Evolutionary conservation across 2,329 filamentous ascomycete species (phyloP).

Genomic region (Myriosclerotinia duriaeana): DNA sequence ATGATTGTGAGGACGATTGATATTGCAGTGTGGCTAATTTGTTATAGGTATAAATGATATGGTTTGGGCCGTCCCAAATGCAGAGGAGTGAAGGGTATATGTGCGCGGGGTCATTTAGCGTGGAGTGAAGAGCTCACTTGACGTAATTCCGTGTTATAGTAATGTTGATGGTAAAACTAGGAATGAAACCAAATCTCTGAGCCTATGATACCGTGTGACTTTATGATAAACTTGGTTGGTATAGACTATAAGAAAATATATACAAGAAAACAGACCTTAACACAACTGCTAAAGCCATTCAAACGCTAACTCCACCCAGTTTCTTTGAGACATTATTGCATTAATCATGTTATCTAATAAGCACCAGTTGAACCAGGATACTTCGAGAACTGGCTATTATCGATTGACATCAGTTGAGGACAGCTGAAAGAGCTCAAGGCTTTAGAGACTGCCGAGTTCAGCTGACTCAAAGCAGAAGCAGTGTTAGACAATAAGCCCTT

Average conservation of each 20-base stretch:
- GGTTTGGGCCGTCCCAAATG: background rate
- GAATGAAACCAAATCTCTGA: too few relatives aligned
- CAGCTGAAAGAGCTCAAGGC: constrained; percentile 14
- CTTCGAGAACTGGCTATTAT: constrained; percentile 20
- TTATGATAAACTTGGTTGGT: background rate
- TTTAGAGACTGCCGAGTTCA: constrained; percentile 18
- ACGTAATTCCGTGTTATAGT: background rate
- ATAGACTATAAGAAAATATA: background rate
- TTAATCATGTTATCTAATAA: constrained; percentile 3
- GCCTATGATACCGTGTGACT: too few relatives aligned
- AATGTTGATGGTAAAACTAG: background rate
- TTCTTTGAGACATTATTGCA: background rate
- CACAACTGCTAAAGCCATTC: background rate
- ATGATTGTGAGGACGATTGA: background rate
- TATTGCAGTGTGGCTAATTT: background rate
- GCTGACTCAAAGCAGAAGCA: constrained; percentile 40
- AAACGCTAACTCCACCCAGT: background rate
- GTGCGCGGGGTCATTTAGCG: too few relatives aligned
- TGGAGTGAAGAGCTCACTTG: too few relatives aligned
- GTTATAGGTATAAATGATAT: background rate
- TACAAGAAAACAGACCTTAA: background rate
- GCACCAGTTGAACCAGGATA: constrained; percentile 24
- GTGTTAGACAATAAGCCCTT: constrained; percentile 41
- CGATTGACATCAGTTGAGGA: constrained; percentile 19
- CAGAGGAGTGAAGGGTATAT: background rate